Conservation (phyloP, 345 rosid species). For the Cardiospermum halicacabum region DNA sequence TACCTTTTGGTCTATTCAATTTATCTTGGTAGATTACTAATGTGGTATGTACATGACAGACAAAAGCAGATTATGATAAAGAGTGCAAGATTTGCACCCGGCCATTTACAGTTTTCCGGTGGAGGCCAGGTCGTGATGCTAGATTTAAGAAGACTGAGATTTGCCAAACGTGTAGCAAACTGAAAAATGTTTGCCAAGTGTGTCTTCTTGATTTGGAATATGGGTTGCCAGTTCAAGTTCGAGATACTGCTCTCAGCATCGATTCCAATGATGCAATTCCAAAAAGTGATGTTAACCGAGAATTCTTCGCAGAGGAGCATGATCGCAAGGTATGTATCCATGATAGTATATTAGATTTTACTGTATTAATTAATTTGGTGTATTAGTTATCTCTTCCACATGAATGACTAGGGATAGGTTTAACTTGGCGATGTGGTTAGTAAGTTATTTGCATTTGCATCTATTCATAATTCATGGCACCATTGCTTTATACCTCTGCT, state of each 20-base stretch:
- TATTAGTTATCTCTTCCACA: background rate
- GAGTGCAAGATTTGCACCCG: slow-evolving; percentile 97
- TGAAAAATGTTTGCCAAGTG: slow-evolving; percentile 97
- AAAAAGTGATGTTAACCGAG: slow-evolving; percentile 84
- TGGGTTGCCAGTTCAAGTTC: slow-evolving; percentile 92
- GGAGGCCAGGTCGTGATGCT: slow-evolving; percentile 95
- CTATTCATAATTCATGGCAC: background rate
- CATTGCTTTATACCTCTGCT: background rate
- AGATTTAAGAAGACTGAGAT: slow-evolving; percentile 85
- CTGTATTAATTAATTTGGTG: too few relatives aligned
- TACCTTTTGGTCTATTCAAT: background rate
- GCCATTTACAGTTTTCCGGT: slow-evolving; percentile 89
- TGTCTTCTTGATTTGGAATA: slow-evolving; percentile 95
- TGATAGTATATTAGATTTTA: too few relatives aligned
- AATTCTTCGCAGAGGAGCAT: slow-evolving; percentile 94
- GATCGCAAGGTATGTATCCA: slow-evolving; percentile 70
- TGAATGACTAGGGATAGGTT: background rate
- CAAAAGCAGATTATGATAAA: slow-evolving; percentile 78
- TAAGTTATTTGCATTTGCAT: background rate
- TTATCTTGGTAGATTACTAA: background rate
- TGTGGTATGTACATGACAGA: slow-evolving; percentile 30
- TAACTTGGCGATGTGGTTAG: background rate
- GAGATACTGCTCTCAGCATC: slow-evolving; percentile 79
- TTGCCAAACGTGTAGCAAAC: slow-evolving; percentile 93
- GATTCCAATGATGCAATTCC: slow-evolving; percentile 84